Conservation (phyloP, 2,329 filamentous ascomycete genomes). For the Aphanoascus verrucosus region DNA sequence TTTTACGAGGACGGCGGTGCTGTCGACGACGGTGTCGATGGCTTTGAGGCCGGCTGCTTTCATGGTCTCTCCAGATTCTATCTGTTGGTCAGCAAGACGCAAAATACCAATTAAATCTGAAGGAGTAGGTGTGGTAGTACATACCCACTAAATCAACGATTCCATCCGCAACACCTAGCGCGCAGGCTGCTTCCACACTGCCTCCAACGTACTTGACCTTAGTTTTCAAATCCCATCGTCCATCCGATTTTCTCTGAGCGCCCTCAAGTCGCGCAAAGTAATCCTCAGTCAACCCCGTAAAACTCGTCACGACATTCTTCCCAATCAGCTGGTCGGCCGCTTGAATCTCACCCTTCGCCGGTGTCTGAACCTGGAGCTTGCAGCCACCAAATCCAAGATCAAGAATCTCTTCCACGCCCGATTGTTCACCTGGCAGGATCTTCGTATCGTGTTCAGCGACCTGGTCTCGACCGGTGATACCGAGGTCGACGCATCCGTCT, state of each 20-base stretch:
- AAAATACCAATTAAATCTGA: not conserved
- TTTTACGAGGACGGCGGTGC: slow-evolving; percentile 82
- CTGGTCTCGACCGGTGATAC: slow-evolving; percentile 89
- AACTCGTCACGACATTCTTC: slow-evolving; percentile 91
- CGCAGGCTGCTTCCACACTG: slow-evolving; percentile 94
- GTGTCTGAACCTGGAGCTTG: slow-evolving; percentile 94
- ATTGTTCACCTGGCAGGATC: slow-evolving; percentile 27
- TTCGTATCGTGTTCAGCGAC: slow-evolving; percentile 76
- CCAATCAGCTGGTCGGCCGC: slow-evolving; percentile 71
- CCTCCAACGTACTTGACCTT: slow-evolving; percentile 91
- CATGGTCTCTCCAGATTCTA: slow-evolving; percentile 98
- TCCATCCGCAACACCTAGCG: slow-evolving; percentile 86
- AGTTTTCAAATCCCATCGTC: slow-evolving; percentile 55
- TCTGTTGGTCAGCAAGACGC: not conserved
- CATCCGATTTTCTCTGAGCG: slow-evolving; percentile 23
- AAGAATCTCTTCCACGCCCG: slow-evolving; percentile 72
- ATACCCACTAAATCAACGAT: slow-evolving; percentile 93
- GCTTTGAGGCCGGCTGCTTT: slow-evolving; percentile 85
- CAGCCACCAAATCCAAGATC: slow-evolving; percentile 85
- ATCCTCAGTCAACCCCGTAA: slow-evolving; percentile 68
- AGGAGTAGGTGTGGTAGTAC: slow-evolving; percentile 31
- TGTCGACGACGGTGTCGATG: slow-evolving; percentile 85
- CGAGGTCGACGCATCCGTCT: slow-evolving; percentile 83
- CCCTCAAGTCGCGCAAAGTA: slow-evolving; percentile 75
- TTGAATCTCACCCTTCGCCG: slow-evolving; percentile 64